Conservation (phyloP, 176 grass and related monocot genomes). For the Oryza glumipatula region DNA sequence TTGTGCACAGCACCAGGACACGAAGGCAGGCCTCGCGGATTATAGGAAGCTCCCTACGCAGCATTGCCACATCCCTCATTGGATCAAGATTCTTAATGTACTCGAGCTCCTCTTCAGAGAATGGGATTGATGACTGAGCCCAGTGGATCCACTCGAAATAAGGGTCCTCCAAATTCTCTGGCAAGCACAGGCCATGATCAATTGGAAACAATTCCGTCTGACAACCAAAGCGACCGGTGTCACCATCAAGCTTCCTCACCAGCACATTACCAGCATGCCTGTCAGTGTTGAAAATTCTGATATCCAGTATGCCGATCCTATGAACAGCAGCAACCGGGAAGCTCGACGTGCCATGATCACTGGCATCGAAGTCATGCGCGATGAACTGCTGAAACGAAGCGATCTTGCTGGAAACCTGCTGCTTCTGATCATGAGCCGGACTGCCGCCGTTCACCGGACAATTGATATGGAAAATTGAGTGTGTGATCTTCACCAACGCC, state of each 20-base stretch:
- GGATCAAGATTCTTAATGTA: conserved; percentile 68
- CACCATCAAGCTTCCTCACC: conserved; percentile 62
- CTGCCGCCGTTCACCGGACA: conserved; percentile 40
- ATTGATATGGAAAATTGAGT: conserved; percentile 74
- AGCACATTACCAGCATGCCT: conserved; percentile 81
- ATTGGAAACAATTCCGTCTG: conserved; percentile 78
- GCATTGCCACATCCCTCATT: conserved; percentile 47
- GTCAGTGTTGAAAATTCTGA: conserved; percentile 90
- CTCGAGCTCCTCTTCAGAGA: conserved; percentile 70
- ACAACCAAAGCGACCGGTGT: conserved; percentile 60
- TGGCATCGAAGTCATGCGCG: conserved; percentile 73
- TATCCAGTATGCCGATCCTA: conserved; percentile 77
- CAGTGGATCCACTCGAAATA: conserved; percentile 84
- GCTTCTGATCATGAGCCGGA: conserved; percentile 54
- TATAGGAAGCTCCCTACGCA: conserved; percentile 59
- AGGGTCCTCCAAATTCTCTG: conserved; percentile 77
- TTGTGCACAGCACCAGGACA: conserved; percentile 60
- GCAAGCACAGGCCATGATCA: conserved; percentile 74
- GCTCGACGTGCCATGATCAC: conserved; percentile 72
- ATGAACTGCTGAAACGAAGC: conserved; percentile 91
- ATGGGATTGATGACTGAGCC: conserved; percentile 65
- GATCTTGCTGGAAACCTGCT: conserved; percentile 62
- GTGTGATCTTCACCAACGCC: conserved; percentile 79
- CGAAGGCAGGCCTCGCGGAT: conserved; percentile 69
- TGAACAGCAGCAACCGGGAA: conserved; percentile 79